Conservation (phyloP, 192 early-diverging fungal species). For the Geranomyces variabilis region DNA sequence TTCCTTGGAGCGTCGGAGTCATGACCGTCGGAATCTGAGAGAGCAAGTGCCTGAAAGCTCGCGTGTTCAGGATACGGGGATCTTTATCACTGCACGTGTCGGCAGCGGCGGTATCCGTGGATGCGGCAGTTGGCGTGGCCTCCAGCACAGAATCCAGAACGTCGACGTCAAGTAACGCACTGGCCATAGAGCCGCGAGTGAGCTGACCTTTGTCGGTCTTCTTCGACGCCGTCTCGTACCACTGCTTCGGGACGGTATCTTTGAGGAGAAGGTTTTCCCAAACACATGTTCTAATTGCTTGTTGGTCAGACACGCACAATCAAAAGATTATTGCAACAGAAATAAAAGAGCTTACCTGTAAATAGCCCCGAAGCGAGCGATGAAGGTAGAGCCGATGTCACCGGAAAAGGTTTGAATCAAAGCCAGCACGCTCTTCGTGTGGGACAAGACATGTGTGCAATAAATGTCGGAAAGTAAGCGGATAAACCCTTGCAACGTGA, state of each 20-base stretch:
- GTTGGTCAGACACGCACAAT: conserved; percentile 1
- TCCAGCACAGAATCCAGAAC: conserved; percentile 24
- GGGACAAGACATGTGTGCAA: conserved; percentile 65
- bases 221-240: conserved; percentile 55
- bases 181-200: conserved; percentile 21
- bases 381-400: conserved; percentile 49
- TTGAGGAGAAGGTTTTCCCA: conserved; percentile 69
- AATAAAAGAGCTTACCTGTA: conserved; percentile 55
- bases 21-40: conserved; percentile 68
- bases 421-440: conserved; percentile 62
- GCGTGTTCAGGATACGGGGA: conserved; percentile 67
- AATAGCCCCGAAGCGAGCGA: conserved; percentile 59
- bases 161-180: conserved; percentile 23
- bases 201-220: conserved; percentile 1
- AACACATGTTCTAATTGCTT: conserved; percentile 49
- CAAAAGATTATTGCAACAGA: not conserved
- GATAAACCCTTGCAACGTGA: conserved; percentile 63
- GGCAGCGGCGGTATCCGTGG: conserved; percentile 16
- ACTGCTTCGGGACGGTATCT: conserved; percentile 62
- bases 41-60: conserved; percentile 65
- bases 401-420: conserved; percentile 66
- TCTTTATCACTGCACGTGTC: conserved; percentile 52
- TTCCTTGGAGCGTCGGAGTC: conserved; percentile 65
- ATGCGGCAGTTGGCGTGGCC: not conserved
- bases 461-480: conserved; percentile 73